Evolutionary conservation across 495 filamentous ascomycete species (phyloP).

Genomic region (Hyaloscypha bicolor): DNA sequence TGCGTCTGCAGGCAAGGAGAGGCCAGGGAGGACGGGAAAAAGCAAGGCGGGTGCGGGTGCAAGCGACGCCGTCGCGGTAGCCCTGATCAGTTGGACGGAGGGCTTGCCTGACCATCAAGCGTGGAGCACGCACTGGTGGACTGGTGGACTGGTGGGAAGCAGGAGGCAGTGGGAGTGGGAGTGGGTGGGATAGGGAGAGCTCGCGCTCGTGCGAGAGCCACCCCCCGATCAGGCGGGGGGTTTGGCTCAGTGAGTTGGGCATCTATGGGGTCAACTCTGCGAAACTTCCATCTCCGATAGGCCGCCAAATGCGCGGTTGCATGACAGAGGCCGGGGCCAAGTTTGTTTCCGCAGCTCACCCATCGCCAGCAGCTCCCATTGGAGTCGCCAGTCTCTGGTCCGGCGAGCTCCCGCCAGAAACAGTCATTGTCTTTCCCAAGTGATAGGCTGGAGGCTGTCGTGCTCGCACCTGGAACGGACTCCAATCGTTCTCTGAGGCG

Average conservation of each 20-base stretch:
- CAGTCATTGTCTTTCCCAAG: slow-evolving; percentile 21
- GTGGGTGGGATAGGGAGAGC: neutral
- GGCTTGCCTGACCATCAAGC: neutral
- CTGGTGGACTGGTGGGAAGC: neutral
- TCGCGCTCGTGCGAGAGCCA: neutral
- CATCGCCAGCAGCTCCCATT: slow-evolving; percentile 15
- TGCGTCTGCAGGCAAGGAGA: slow-evolving; percentile 19
- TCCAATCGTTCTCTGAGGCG: slow-evolving; percentile 31
- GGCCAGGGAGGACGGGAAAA: slow-evolving; percentile 19
- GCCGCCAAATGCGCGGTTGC: slow-evolving; percentile 16
- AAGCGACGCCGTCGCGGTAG: slow-evolving; percentile 15
- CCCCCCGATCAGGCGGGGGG: neutral
- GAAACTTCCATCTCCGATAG: slow-evolving; percentile 24
- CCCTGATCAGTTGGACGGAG: neutral
- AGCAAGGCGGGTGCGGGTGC: slow-evolving; percentile 27
- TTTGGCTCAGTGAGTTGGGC: slow-evolving; percentile 27
- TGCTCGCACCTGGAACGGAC: slow-evolving; percentile 23
- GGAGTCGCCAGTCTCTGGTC: slow-evolving; percentile 18
- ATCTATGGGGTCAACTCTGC: slow-evolving; percentile 21
- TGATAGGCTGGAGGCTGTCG: slow-evolving; percentile 17
- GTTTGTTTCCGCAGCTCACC: slow-evolving; percentile 23
- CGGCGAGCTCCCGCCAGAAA: slow-evolving; percentile 15
- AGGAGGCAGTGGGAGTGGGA: neutral
- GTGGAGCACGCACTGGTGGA: too few relatives aligned
- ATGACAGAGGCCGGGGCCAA: slow-evolving; percentile 30